These are phyloP conservation scores for Clarireedia paspali DNA, from an alignment of 2,329 filamentous ascomycete species.

Conservation along the genomic window DNA sequence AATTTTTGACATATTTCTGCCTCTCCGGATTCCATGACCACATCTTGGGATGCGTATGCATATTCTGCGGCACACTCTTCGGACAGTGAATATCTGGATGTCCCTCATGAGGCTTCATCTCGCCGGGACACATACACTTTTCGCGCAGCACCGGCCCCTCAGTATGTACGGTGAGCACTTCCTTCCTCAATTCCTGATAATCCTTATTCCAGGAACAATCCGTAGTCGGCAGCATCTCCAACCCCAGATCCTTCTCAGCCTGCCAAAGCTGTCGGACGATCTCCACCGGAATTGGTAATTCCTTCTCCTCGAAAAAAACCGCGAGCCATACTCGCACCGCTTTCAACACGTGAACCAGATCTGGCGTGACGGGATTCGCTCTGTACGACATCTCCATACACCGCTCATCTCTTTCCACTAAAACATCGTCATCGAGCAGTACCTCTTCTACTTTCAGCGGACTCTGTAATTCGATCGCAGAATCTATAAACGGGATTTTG, in stretches of 20 bases:
- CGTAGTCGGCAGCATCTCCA: constrained; percentile 5
- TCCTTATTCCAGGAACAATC: constrained; percentile 14
- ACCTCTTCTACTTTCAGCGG: neutral
- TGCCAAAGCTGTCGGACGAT: neutral
- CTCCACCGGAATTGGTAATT: neutral
- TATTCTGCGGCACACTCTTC: neutral
- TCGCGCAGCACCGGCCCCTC: neutral
- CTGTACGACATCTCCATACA: neutral
- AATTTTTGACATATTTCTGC: neutral
- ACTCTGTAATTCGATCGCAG: neutral
- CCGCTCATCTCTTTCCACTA: neutral
- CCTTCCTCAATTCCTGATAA: constrained; percentile 8
- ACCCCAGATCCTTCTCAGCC: neutral
- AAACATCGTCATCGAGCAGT: constrained; percentile 1
- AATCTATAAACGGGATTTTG: neutral
- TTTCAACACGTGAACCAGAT: neutral
- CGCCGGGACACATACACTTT: neutral
- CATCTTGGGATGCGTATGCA: neutral
- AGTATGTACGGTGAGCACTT: constrained; percentile 3
- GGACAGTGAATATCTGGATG: neutral
- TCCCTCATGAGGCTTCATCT: neutral
- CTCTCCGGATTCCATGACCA: neutral
- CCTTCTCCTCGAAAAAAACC: neutral
- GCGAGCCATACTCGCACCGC: constrained; percentile 3
- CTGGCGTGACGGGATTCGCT: neutral